phyloP scores from a whole-genome alignment of 495 filamentous ascomycete species.

The Annulohypoxylon maeteangense region DNA sequence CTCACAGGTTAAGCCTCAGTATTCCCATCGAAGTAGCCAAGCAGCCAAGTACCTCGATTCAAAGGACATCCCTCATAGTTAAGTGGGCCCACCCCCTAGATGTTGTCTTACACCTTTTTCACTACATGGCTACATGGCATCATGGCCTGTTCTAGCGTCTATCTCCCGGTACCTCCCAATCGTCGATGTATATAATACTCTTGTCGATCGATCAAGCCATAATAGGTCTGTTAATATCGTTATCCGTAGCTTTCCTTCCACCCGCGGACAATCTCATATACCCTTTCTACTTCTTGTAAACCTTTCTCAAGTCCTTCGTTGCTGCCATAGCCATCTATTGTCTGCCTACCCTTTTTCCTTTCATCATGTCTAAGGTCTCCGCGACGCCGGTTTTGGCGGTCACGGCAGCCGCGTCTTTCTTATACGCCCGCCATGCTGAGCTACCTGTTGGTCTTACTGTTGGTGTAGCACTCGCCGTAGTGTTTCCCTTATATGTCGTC shows the following conservation, averaged over 20 bases:
- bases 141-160: slow-evolving; percentile 22
- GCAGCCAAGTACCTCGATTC: not conserved
- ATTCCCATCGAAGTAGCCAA: slow-evolving; percentile 2
- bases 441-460: slow-evolving; percentile 24
- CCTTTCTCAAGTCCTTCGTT: slow-evolving; percentile 1
- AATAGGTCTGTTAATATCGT: slow-evolving; percentile 1
- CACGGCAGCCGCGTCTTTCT: slow-evolving; percentile 39
- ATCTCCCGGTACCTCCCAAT: slow-evolving; percentile 12
- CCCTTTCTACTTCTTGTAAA: slow-evolving; percentile 29
- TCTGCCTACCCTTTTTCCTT: not conserved
- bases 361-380: slow-evolving; percentile 41
- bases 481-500: slow-evolving; percentile 39
- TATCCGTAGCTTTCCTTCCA: not conserved
- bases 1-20: slow-evolving; percentile 15
- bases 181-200: slow-evolving; percentile 36
- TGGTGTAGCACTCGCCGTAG: slow-evolving; percentile 24
- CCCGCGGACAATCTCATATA: slow-evolving; percentile 33
- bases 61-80: slow-evolving; percentile 24
- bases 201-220: slow-evolving; percentile 28
- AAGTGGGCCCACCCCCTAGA: slow-evolving; percentile 26
- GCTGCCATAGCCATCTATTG: not conserved
- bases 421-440: slow-evolving; percentile 40
- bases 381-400: slow-evolving; percentile 32
- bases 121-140: slow-evolving; percentile 31
- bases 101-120: slow-evolving; percentile 37